A percentile compares a stretch with the other conserved stretches of the same genome.
Evolutionary conservation across 2,329 filamentous ascomycete genomes (phyloP).

Genomic region (Cordyceps tenuipes): DNA sequence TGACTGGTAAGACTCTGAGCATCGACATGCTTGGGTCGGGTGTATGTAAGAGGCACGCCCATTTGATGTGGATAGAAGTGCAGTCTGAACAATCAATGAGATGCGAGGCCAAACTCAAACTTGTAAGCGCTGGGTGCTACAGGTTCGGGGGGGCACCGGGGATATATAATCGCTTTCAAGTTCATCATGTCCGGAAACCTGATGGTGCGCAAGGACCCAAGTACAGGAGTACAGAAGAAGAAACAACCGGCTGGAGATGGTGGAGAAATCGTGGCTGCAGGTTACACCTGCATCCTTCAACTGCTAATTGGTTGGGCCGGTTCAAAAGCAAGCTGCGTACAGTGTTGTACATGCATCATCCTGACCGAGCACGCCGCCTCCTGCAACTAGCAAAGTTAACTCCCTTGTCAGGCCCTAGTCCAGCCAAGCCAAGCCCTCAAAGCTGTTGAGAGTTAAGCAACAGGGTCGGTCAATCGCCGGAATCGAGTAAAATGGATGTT

Average conservation of each 20-base stretch:
- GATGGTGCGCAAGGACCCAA: background rate
- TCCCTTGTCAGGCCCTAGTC: background rate
- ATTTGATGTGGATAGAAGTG: conserved; percentile 10
- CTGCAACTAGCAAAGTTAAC: background rate
- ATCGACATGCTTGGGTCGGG: conserved; percentile 36
- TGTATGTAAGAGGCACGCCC: conserved; percentile 36
- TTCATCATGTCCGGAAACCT: background rate
- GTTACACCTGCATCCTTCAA: background rate
- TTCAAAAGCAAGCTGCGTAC: background rate
- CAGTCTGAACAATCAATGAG: background rate
- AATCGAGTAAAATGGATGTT: background rate
- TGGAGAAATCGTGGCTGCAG: background rate
- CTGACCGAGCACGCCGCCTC: background rate
- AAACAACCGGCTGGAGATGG: background rate
- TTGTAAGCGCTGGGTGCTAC: background rate
- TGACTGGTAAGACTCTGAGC: conserved; percentile 17
- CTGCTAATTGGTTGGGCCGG: background rate
- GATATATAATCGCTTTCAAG: conserved; percentile 1
- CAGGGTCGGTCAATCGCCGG: background rate
- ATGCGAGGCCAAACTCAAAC: background rate
- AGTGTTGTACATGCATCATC: background rate
- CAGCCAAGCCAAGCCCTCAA: background rate
- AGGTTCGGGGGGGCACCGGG: background rate
- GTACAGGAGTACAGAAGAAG: background rate
- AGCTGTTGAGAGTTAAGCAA: background rate